These are phyloP conservation scores for Vigna reflexopilosa DNA, from an alignment of 306 rosid genomes.

Conservation along the genomic window DNA sequence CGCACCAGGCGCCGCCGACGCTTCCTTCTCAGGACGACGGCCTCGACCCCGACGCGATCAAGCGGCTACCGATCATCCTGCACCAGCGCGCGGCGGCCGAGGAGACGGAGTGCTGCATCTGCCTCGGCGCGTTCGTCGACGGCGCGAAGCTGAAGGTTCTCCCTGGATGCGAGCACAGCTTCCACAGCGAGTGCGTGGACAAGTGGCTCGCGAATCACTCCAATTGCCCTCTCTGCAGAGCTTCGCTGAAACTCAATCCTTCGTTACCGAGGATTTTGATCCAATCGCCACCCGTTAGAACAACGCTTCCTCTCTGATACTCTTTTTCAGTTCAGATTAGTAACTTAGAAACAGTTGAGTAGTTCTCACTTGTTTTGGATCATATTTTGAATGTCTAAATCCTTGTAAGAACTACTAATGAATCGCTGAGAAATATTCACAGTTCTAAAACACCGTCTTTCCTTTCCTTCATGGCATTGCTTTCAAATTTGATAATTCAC, in stretches of 20 bases:
- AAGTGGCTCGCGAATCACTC: conserved; percentile 77
- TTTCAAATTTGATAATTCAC: background rate
- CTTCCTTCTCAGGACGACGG: conserved; percentile 50
- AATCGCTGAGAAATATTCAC: background rate
- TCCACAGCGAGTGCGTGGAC: conserved; percentile 84
- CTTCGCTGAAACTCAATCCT: conserved; percentile 56
- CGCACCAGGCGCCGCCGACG: conserved; percentile 5
- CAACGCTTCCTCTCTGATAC: background rate
- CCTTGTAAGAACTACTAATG: background rate
- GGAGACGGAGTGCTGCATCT: conserved; percentile 77
- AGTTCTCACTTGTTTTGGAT: conserved; percentile 21
- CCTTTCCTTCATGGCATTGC: background rate
- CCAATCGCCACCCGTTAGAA: conserved; percentile 54
- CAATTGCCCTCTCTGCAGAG: conserved; percentile 86
- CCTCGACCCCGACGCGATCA: conserved; percentile 57
- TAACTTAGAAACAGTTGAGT: background rate
- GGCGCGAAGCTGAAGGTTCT: conserved; percentile 81
- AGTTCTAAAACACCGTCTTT: background rate
- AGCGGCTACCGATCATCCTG: conserved; percentile 59
- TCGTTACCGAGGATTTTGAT: conserved; percentile 49
- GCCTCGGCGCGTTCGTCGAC: conserved; percentile 67
- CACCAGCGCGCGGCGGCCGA: conserved; percentile 44
- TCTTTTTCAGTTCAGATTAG: background rate
- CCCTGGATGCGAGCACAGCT: conserved; percentile 71
- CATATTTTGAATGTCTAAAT: conserved; percentile 25